A percentile compares a stretch with the other conserved stretches of the same genome.
These are phyloP conservation scores for Boletus barrowsii DNA, from an alignment of 768 basidiomycete species.

Conservation along the genomic window DNA sequence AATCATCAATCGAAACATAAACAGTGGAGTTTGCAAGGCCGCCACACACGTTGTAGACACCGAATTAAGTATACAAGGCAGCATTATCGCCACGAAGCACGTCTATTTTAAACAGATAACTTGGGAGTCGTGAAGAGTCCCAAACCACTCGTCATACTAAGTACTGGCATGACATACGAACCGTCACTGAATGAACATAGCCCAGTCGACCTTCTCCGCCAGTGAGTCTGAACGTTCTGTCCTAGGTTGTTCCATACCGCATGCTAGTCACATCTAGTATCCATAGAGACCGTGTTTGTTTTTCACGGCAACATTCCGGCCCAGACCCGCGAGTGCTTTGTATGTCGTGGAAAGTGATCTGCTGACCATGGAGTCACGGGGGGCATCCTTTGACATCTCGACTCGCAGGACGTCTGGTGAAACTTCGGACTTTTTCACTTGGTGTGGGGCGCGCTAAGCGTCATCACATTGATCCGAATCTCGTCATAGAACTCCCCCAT, in stretches of 20 bases:
- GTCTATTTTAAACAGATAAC: not conserved
- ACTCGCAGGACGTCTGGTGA: not conserved
- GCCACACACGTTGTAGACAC: too few species aligned
- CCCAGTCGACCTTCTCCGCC: too few species aligned
- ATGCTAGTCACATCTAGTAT: not conserved
- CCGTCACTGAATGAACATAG: too few species aligned
- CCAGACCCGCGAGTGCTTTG: not conserved
- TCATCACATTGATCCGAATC: not conserved
- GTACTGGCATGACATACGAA: too few species aligned
- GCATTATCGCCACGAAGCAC: not conserved
- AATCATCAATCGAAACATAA: too few species aligned
- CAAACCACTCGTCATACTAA: not conserved
- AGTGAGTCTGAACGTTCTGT: too few species aligned
- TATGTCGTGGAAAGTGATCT: not conserved
- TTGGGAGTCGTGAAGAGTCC: not conserved
- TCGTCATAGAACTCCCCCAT: not conserved
- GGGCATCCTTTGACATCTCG: not conserved
- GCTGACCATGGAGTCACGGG: slow-evolving; percentile 2
- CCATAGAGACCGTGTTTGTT: not conserved
- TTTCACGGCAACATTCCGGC: not conserved
- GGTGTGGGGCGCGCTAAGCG: not conserved
- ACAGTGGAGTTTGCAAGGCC: too few species aligned
- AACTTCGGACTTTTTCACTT: not conserved
- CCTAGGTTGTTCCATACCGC: too few species aligned
- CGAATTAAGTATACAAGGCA: not conserved